Base-by-base conservation (phyloP, 2,329 filamentous ascomycete species). In the Epichloe uncinata region DNA sequence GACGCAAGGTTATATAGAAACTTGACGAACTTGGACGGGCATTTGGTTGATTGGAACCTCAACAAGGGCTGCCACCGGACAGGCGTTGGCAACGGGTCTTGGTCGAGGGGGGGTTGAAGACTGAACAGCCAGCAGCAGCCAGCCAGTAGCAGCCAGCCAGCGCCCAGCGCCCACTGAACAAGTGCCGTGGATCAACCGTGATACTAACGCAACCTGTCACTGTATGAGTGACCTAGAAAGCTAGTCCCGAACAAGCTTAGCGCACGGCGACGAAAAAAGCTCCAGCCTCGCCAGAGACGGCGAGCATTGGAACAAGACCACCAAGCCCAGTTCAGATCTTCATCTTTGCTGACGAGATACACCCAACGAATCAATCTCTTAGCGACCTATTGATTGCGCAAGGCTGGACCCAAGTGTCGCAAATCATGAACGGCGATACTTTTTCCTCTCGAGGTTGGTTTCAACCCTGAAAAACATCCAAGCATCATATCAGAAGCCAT, bases 381-480 rank as follows among this genome's bases (percentile, higher is more conserved):
- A 49, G 46, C 50, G 51, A 47, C 46, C 40, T 48, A 26, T 35
- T 51, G 47, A 50, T 49, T 49, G 48, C 50, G 54, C 47, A 42
- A 18, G 34, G 47, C 52, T 52, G 45, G 45, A 50, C 50, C 41
- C 42, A 47, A 44, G 26, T 53, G 54, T 55, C 54, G 45, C 44
- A 16, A 50, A 79, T 53, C 53, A 93, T 93, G 87, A 91, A 91
- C 84, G 86, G 85, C 64, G 86, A 91, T 67, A 84, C 75, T 66
- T 91, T 90, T 69, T 81, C 81, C 63, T 81, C 84, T 60, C 79
- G 86, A 79, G 72, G 63, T 58, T 57, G 50, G 61, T 65, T 67
- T 65, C 11, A 16, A 26, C 18, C 18, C 11, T 15, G n/a, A 26
- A 22, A 36, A 34, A 42, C 42, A 16, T 20, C 9, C 20, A 37